These are phyloP conservation scores for Calonectria henricotiae DNA, from an alignment of 2,329 filamentous ascomycete genomes.

Conservation along the genomic window DNA sequence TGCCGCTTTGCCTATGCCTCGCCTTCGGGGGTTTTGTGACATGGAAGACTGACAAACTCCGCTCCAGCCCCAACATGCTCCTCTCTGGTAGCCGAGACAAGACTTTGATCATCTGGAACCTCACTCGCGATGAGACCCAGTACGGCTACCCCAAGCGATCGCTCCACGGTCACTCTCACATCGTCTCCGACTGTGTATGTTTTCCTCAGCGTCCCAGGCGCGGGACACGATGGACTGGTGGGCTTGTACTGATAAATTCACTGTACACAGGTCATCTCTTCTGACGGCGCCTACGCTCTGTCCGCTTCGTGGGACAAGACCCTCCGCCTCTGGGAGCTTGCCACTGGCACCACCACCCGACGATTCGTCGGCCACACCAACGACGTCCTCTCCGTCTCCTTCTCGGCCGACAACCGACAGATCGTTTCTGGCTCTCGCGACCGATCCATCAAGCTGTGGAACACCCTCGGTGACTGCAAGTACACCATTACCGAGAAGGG, in stretches of 20 bases:
- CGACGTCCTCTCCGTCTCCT: slow-evolving; percentile 99
- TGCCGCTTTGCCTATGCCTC: not conserved
- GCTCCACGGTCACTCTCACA: slow-evolving; percentile 99
- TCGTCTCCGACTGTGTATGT: slow-evolving; percentile 99
- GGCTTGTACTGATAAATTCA: slow-evolving; percentile 45
- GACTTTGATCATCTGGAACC: slow-evolving; percentile 99
- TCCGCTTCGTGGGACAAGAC: slow-evolving; percentile 99
- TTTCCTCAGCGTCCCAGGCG: slow-evolving; percentile 42
- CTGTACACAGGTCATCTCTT: slow-evolving; percentile 89
- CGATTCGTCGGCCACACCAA: slow-evolving; percentile 99
- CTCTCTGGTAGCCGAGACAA: slow-evolving; percentile 98
- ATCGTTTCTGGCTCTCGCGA: slow-evolving; percentile 99
- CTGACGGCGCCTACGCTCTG: slow-evolving; percentile 98
- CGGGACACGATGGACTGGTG: slow-evolving; percentile 13
- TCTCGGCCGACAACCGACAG: slow-evolving; percentile 99
- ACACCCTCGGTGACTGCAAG: slow-evolving; percentile 99
- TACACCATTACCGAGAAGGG: slow-evolving; percentile 99
- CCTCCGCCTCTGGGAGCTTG: slow-evolving; percentile 98
- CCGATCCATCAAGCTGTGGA: slow-evolving; percentile 99
- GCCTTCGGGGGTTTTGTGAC: slow-evolving; percentile 23
- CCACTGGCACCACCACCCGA: slow-evolving; percentile 96
- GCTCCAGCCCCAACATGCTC: slow-evolving; percentile 95
- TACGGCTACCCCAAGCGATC: slow-evolving; percentile 99
- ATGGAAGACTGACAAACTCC: slow-evolving; percentile 37
- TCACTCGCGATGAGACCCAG: slow-evolving; percentile 97